Evolutionary conservation across 2,329 filamentous ascomycete species (phyloP), one percentile per base, ranked within the genome.

Genomic region (Paracamarosporium sp.): DNA sequence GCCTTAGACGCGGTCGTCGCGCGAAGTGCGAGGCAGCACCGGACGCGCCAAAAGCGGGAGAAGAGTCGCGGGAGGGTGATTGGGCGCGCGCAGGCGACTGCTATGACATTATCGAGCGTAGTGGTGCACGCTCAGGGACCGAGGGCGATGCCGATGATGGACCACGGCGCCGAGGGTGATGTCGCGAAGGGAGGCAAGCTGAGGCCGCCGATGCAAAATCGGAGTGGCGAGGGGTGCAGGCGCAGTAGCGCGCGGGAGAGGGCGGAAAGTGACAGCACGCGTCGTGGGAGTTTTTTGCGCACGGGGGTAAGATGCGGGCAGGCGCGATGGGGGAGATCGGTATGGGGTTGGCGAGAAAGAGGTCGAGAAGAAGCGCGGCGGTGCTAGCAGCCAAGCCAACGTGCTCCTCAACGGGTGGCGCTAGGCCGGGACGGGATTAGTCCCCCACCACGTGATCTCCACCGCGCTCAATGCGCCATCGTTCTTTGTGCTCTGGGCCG

Each of bases 81-180:
- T 50, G 57, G 59, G 64, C 66, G 72, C 66, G 65, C 62, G 63
- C 55, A 61, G 56, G 53, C 54, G 62, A 56, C 62, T 60, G 55
- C 71, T 75, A 76, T 73, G 59, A 61, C 74, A 76, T 76, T 68
- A 69, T 76, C 66, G 64, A 59, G 65, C 57, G 61, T 56, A 31
- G 71, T 64, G 62, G 70, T 69, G 64, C 67, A 68, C 66, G 61
- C 61, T 61, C 52, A 59, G 56, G 62, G 52, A 57, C 57, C 59
- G 60, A 57, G 53, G 67, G 64, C 58, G 61, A 70, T 66, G 68
- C 65, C 62, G 70, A 61, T 70, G 73, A 74, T 74, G 72, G 58
- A 67, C 31, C 56, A 52, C 51, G 62, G 57, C 65, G 67, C 63
- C 64, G 59, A 67, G 63, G 61, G 63, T 63, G 65, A 65, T 65